phyloP scores from a whole-genome alignment of 106 monocot genomes.

The Dendrobium catenatum region DNA sequence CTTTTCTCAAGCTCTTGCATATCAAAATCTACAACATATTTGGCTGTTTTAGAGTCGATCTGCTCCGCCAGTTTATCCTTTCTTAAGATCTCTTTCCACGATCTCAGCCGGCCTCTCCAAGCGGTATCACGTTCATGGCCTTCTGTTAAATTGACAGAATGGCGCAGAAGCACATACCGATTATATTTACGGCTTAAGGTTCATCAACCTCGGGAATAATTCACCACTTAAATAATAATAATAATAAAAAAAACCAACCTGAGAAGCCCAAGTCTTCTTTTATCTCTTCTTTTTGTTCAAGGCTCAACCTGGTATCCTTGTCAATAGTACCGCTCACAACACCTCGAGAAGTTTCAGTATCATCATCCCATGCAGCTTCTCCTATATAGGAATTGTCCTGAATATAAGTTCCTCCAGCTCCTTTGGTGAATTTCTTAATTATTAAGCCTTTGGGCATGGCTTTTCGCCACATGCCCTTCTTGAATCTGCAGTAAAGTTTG shows the following conservation, averaged over 20 bases:
- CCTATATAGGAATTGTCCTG: constrained; percentile 75
- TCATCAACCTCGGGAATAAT: not conserved
- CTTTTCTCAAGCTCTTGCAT: constrained; percentile 89
- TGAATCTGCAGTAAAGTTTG: constrained; percentile 30
- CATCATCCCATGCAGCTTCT: constrained; percentile 90
- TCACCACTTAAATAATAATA: not conserved
- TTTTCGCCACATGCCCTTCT: constrained; percentile 83
- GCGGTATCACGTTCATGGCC: constrained; percentile 24
- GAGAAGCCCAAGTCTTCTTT: constrained; percentile 34
- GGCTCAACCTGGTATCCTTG: constrained; percentile 31
- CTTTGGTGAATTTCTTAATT: constrained; percentile 73
- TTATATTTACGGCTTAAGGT: not conserved
- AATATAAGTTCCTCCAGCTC: constrained; percentile 46
- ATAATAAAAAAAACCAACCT: constrained; percentile 24
- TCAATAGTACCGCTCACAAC: constrained; percentile 43
- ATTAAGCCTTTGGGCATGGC: constrained; percentile 80
- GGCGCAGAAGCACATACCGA: not conserved
- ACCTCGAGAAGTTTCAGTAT: constrained; percentile 36
- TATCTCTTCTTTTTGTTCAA: constrained; percentile 44
- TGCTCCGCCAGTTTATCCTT: constrained; percentile 61
- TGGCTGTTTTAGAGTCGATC: constrained; percentile 45
- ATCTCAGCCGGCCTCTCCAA: constrained; percentile 58
- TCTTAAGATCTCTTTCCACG: constrained; percentile 62
- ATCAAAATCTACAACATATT: constrained; percentile 86
- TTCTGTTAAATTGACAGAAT: constrained; percentile 7